Conservation (phyloP, 352 stramenopile genomes). For the Blastocystis sp. region DNA sequence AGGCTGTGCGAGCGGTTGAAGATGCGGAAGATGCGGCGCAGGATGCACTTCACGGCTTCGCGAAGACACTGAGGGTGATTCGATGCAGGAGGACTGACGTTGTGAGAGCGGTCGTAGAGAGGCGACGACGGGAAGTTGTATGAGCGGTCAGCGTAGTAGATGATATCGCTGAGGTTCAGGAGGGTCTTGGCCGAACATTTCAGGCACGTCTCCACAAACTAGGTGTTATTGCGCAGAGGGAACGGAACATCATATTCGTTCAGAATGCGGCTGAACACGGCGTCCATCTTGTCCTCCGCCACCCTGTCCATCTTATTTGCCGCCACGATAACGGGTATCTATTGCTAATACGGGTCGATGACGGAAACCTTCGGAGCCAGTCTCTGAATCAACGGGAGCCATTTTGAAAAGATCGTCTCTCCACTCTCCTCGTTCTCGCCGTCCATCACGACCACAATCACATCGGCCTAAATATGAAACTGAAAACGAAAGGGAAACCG, state of each 20-base stretch:
- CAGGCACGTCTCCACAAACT: constrained; percentile 31
- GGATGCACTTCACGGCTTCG: constrained; percentile 18
- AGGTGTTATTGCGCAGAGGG: neutral
- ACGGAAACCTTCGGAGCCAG: neutral
- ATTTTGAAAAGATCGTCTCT: constrained; percentile 10
- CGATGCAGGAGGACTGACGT: neutral
- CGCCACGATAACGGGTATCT: constrained; percentile 50
- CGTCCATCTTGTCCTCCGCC: neutral
- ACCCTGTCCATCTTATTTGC: constrained; percentile 56
- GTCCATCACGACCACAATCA: constrained; percentile 41
- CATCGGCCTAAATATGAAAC: constrained; percentile 25
- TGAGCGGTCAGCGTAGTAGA: constrained; percentile 27
- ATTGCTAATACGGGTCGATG: neutral
- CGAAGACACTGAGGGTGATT: neutral
- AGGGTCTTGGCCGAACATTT: constrained; percentile 26
- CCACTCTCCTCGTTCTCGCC: neutral
- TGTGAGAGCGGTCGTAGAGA: constrained; percentile 28
- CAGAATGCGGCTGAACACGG: neutral
- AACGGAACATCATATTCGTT: constrained; percentile 7
- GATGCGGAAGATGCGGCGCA: constrained; percentile 50
- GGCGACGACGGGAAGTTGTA: constrained; percentile 16
- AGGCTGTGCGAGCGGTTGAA: constrained; percentile 43
- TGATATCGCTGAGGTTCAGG: neutral
- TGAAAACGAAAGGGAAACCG: neutral
- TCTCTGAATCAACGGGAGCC: constrained; percentile 9